phyloP scores from a whole-genome alignment of 345 rosid species.

The Populus euphratica region DNA sequence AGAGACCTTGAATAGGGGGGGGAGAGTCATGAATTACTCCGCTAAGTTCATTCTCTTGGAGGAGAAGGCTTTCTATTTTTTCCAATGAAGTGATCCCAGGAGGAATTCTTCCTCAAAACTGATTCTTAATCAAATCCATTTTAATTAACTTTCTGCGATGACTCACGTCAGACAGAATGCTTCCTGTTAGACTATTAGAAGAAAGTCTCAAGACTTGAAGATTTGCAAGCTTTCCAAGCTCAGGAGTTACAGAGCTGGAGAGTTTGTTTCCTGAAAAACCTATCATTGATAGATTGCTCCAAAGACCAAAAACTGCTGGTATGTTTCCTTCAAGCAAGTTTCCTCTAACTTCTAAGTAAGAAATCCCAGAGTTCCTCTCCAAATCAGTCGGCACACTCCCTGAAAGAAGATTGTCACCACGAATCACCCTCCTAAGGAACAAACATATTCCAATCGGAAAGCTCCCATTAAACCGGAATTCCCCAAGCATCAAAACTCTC shows the following conservation, averaged over 20 bases:
- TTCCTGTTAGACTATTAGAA: conserved; percentile 31
- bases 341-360: conserved; percentile 22
- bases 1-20: conserved; percentile 23
- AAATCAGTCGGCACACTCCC: conserved; percentile 31
- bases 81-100: conserved; percentile 21
- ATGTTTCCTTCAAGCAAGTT: conserved; percentile 36
- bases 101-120: conserved; percentile 35
- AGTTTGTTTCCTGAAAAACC: conserved; percentile 38
- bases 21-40: conserved; percentile 38
- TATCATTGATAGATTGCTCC: conserved; percentile 36
- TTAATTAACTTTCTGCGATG: conserved; percentile 31
- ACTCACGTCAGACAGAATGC: conserved; percentile 31
- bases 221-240: conserved; percentile 32
- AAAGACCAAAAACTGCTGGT: conserved; percentile 27
- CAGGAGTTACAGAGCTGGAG: conserved; percentile 34
- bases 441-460: conserved; percentile 36
- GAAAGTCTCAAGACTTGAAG: conserved; percentile 28
- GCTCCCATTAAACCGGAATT: conserved; percentile 29
- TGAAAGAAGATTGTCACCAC: conserved; percentile 27
- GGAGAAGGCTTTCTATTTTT: conserved; percentile 28
- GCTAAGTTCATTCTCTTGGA: conserved; percentile 33
- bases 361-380: conserved; percentile 17
- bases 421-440: conserved; percentile 32
- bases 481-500: conserved; percentile 23
- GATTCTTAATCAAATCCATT: conserved; percentile 32